A percentile compares a stretch with the other conserved stretches of the same genome.
phyloP scores from a whole-genome alignment of 2,329 filamentous ascomycete species.

The Knoxdaviesia proteae region DNA sequence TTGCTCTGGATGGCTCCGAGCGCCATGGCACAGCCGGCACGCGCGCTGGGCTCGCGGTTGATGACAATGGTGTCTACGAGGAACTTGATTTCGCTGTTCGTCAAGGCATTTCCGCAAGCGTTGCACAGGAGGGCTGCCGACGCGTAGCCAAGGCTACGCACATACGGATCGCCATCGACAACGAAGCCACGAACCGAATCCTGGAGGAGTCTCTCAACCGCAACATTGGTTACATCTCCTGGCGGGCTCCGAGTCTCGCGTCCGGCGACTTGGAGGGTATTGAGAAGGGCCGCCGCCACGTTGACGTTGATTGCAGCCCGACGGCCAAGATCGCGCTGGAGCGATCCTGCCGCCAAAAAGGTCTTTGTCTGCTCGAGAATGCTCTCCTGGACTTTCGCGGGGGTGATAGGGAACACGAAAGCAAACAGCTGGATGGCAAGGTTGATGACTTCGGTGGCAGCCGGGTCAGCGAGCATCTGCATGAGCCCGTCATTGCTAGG shows the following conservation, averaged over 20 bases:
- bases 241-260: constrained; percentile 55
- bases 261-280: constrained; percentile 62
- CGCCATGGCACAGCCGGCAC: constrained; percentile 86
- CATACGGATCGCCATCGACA: constrained; percentile 62
- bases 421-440: constrained; percentile 85
- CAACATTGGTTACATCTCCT: constrained; percentile 52
- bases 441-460: constrained; percentile 85
- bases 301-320: constrained; percentile 87
- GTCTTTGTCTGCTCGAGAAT: constrained; percentile 84
- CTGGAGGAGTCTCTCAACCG: constrained; percentile 69
- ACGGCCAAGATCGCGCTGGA: constrained; percentile 71
- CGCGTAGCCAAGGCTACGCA: constrained; percentile 69
- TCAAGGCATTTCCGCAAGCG: constrained; percentile 68
- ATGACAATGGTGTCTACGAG: constrained; percentile 85
- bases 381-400: constrained; percentile 84
- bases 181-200: constrained; percentile 55
- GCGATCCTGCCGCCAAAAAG: constrained; percentile 57
- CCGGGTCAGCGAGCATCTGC: constrained; percentile 41
- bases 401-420: constrained; percentile 72
- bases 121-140: constrained; percentile 73
- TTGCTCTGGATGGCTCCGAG: constrained; percentile 86
- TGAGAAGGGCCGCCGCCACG: constrained; percentile 60
- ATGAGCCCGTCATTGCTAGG: constrained; percentile 15
- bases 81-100: constrained; percentile 73
- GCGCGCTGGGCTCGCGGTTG: constrained; percentile 79